Evolutionary conservation across 306 rosid genomes (phyloP), one percentile per base, ranked within the genome.

Genomic region (Astragalus glycyphyllos): DNA sequence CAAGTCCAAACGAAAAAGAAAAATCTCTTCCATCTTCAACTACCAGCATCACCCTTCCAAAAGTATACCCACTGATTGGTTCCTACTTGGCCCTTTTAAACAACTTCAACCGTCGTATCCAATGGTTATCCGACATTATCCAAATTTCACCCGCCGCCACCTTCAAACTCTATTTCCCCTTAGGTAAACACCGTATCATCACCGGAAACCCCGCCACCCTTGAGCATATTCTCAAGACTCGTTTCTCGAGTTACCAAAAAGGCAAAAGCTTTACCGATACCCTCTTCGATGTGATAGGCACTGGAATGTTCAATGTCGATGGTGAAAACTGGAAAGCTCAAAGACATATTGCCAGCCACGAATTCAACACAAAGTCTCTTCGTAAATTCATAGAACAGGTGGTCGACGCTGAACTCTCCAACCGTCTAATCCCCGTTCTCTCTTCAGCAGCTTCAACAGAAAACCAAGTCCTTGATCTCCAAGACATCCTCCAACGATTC

Each of bases 401-500:
- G 0, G 96, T 92, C 0, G 89, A 89, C 26, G 29, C 72, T 0
- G 96, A 92, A 55, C 84, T 92, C 65, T 46, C 68, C 4, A 64
- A 76, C 15, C 89, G 91, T 3, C 80, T 92, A 2, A 0, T 85
- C 10, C 98, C 98, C 0, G 68, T 92, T 7, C 83, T 89, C 35
- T 4, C 69, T 16, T 8, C 74, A 1, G 58, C 87, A 0, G 59
- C 90, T 0, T 5, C 12, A 9, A 26, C 31, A 0, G 0, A 0
- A 26, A 26, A 26, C 2, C 31, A 11, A 32, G 64, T 71, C 16
- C 82, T 92, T 0, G 96, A 90, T 65, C 76, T 92, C 42, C 92
- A 90, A 60, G 92, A 90, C 45, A 80, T 90, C 41, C 87, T 92
- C 7, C 92, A 90, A 42, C 77, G 96, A 1, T 90, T 92, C 31